Conservation (phyloP, 1,284 basidiomycete species). For the Trametes hirsuta region DNA sequence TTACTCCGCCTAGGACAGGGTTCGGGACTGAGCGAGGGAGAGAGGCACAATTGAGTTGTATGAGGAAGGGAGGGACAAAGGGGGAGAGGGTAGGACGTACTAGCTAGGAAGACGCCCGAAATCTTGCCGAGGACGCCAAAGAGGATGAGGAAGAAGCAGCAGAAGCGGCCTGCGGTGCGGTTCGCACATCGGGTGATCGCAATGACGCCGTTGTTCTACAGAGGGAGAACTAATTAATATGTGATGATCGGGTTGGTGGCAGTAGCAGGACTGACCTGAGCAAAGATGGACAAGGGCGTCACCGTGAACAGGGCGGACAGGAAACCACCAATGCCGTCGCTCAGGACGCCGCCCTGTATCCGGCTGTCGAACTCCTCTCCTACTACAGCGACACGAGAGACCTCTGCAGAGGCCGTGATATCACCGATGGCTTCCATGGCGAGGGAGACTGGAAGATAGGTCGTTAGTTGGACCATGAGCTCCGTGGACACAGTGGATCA, state of each 20-base stretch:
- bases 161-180: constrained; percentile 72
- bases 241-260: too few species aligned
- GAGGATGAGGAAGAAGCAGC: constrained; percentile 72
- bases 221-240: constrained; percentile 51
- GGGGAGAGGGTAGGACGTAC: constrained; percentile 35
- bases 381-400: constrained; percentile 69
- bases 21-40: constrained; percentile 58
- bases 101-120: constrained; percentile 78
- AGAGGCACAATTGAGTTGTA: not conserved
- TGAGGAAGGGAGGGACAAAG: not conserved
- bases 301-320: constrained; percentile 81
- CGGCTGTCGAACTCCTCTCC: constrained; percentile 78
- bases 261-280: constrained; percentile 49
- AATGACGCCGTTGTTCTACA: constrained; percentile 79
- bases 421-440: constrained; percentile 89
- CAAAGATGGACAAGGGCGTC: constrained; percentile 80
- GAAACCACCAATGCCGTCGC: constrained; percentile 76
- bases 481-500: constrained; percentile 14
- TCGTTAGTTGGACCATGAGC: not conserved
- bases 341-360: constrained; percentile 84
- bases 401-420: constrained; percentile 84
- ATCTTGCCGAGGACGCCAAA: constrained; percentile 81
- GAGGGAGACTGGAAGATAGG: constrained; percentile 52
- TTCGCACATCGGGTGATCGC: constrained; percentile 81
- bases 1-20: constrained; percentile 82